phyloP scores from a whole-genome alignment of 345 rosid genomes.

The Citrus cavaleriei region DNA sequence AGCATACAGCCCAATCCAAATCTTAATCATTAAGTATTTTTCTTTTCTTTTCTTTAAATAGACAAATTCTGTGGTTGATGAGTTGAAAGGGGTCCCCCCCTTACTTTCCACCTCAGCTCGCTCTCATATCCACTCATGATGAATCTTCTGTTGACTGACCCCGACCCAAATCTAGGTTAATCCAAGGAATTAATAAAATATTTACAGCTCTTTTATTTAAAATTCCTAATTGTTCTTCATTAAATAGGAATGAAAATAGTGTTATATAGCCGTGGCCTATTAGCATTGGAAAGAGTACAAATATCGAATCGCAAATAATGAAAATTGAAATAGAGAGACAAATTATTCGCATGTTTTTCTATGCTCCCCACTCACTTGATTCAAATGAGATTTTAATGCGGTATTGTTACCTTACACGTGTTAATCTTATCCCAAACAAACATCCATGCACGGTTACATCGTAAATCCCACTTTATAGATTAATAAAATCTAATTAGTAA shows the following conservation, averaged over 20 bases:
- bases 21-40: not conserved
- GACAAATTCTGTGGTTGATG: not conserved
- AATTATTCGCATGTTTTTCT: not conserved
- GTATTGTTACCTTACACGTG: not conserved
- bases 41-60: not conserved
- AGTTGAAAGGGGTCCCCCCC: conserved; percentile 5
- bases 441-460: not conserved
- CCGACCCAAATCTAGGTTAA: too few relatives aligned
- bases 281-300: too few relatives aligned
- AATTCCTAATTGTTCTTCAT: too few relatives aligned
- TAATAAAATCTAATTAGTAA: too few relatives aligned
- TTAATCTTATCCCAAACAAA: not conserved
- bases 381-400: not conserved
- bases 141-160: too few relatives aligned
- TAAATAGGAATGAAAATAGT: too few relatives aligned
- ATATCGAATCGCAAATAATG: too few relatives aligned
- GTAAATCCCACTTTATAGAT: not conserved
- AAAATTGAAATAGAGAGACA: too few relatives aligned
- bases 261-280: too few relatives aligned
- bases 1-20: conserved; percentile 14
- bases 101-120: conserved; percentile 19
- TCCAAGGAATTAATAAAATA: too few relatives aligned
- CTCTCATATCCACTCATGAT: not conserved
- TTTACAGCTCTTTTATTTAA: too few relatives aligned
- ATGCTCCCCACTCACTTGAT: conserved; percentile 1